A percentile compares a stretch with the other conserved stretches of the same genome.
Evolutionary conservation across 441 rosid species (phyloP).

Genomic region (Omphalea diandra): DNA sequence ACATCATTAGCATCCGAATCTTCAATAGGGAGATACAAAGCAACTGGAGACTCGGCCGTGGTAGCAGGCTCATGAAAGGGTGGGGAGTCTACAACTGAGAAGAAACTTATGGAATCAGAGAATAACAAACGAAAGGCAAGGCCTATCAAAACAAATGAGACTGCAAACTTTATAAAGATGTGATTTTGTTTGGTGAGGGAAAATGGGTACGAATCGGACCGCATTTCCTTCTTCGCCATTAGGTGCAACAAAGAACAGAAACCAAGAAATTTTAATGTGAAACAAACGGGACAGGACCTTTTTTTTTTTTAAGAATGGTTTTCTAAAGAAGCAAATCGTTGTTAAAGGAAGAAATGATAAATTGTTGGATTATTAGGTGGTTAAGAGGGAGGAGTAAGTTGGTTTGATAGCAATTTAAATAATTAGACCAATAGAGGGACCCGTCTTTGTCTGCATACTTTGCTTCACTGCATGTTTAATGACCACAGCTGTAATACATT

Average conservation of each 20-base stretch:
- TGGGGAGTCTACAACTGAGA: slow-evolving; percentile 33
- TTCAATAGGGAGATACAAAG: slow-evolving; percentile 15
- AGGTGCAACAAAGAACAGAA: slow-evolving; percentile 9
- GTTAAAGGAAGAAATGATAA: background rate
- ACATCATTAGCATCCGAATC: slow-evolving; percentile 21
- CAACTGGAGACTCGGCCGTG: slow-evolving; percentile 30
- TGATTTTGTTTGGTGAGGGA: slow-evolving; percentile 48
- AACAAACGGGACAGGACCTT: slow-evolving; percentile 7
- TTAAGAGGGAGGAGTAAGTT: background rate
- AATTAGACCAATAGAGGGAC: background rate
- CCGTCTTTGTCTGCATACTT: background rate
- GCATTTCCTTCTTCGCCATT: slow-evolving; percentile 44
- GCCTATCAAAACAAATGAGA: slow-evolving; percentile 57
- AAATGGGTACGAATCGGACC: slow-evolving; percentile 40
- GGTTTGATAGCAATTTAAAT: background rate
- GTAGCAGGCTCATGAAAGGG: slow-evolving; percentile 6
- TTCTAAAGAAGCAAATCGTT: slow-evolving; percentile 17
- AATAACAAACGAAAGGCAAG: slow-evolving; percentile 58
- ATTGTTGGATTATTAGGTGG: background rate
- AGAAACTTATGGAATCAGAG: slow-evolving; percentile 44
- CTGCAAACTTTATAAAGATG: slow-evolving; percentile 46
- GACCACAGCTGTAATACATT: background rate
- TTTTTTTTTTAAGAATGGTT: no score
- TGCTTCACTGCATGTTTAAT: background rate
- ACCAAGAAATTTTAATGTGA: slow-evolving; percentile 5